phyloP scores from a whole-genome alignment of 2,329 filamentous ascomycete genomes.

The Aspergillus proliferans region DNA sequence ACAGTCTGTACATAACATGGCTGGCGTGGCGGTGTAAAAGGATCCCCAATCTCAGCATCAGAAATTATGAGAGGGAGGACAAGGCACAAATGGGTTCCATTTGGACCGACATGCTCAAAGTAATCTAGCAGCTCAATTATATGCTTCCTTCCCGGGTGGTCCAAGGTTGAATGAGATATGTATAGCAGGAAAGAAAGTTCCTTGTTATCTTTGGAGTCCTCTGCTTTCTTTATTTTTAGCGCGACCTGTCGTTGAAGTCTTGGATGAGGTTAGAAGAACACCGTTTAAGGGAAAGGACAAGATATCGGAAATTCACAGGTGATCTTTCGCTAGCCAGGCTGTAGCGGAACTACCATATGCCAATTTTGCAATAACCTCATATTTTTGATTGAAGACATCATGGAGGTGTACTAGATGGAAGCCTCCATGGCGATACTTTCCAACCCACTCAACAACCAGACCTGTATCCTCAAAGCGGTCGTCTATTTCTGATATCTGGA shows the following conservation, averaged over 20 bases:
- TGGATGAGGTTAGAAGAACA: slow-evolving; percentile 3
- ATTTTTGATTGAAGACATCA: slow-evolving; percentile 16
- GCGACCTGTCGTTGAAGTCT: slow-evolving; percentile 13
- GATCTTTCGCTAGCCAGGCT: slow-evolving; percentile 16
- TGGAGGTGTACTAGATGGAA: slow-evolving; percentile 18
- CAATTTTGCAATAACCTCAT: slow-evolving; percentile 11
- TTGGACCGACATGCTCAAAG: slow-evolving; percentile 18
- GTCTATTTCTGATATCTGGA: too few relatives aligned
- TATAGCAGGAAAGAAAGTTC: slow-evolving; percentile 7
- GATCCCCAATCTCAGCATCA: neutral
- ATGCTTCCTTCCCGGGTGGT: slow-evolving; percentile 5
- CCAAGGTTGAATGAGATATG: too few relatives aligned
- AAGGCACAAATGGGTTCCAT: slow-evolving; percentile 18
- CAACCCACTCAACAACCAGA: neutral
- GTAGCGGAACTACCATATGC: slow-evolving; percentile 13
- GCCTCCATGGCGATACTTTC: slow-evolving; percentile 13
- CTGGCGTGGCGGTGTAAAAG: too few relatives aligned
- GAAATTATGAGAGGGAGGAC: slow-evolving; percentile 12
- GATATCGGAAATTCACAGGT: neutral
- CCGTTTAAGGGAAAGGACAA: neutral
- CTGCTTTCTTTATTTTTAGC: slow-evolving; percentile 18
- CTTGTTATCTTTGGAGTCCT: slow-evolving; percentile 11
- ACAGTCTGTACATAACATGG: slow-evolving; percentile 5
- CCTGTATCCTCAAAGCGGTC: too few relatives aligned
- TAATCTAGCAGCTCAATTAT: slow-evolving; percentile 16